phyloP scores from a whole-genome alignment of 2,329 filamentous ascomycete species.

The Fusarium azukiicola region DNA sequence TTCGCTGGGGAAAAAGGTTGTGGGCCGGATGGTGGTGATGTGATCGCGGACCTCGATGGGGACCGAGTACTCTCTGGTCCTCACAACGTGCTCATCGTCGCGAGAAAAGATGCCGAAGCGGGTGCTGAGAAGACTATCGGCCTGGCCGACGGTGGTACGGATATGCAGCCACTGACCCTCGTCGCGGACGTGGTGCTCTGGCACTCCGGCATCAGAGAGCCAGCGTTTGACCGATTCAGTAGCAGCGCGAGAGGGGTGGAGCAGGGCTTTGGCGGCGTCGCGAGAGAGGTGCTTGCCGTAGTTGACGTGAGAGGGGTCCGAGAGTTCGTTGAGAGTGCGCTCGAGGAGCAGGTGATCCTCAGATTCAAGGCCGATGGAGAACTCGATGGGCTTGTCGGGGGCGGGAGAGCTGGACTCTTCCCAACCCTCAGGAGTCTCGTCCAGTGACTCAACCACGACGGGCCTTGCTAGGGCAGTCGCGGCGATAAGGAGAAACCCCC shows the following conservation, averaged over 20 bases:
- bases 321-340: conserved; percentile 69
- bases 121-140: conserved; percentile 70
- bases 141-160: conserved; percentile 62
- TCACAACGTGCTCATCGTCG: conserved; percentile 65
- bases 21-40: conserved; percentile 72
- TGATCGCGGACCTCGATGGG: conserved; percentile 57
- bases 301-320: conserved; percentile 68
- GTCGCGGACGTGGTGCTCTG: conserved; percentile 60
- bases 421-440: conserved; percentile 50
- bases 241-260: conserved; percentile 66
- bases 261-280: conserved; percentile 71
- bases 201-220: conserved; percentile 66
- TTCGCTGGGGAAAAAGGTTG: conserved; percentile 59
- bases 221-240: conserved; percentile 67
- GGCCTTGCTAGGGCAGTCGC: conserved; percentile 35
- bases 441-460: conserved; percentile 49
- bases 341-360: conserved; percentile 60
- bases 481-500: conserved; percentile 36
- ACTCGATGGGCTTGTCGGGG: conserved; percentile 47
- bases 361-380: conserved; percentile 58
- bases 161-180: conserved; percentile 67
- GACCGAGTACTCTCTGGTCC: conserved; percentile 64
- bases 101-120: conserved; percentile 64
- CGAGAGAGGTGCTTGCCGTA: conserved; percentile 73
- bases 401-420: conserved; percentile 42